Percentiles rank a stretch among this genome's conserved stretches.
Conservation (phyloP, 208 protist genomes). For the Endotrypanum monterogeii region DNA sequence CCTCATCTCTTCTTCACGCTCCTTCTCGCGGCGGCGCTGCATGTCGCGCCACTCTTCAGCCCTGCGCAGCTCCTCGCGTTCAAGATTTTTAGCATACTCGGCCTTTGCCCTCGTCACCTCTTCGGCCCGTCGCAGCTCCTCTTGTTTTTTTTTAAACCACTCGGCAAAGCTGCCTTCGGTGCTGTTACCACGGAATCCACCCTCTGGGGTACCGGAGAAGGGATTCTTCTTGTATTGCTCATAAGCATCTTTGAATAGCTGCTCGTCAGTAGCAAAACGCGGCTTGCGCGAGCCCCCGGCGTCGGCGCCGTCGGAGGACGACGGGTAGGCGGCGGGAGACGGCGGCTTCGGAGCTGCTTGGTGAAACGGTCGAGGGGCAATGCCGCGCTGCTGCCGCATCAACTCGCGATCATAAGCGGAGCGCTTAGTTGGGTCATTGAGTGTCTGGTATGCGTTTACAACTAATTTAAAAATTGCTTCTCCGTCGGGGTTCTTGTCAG, state of each 20-base stretch:
- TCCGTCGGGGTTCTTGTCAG: slow-evolving; percentile 91
- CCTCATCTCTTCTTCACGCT: slow-evolving; percentile 59
- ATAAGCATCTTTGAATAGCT: slow-evolving; percentile 81
- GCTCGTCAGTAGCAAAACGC: slow-evolving; percentile 61
- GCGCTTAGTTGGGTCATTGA: slow-evolving; percentile 69
- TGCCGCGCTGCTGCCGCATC: slow-evolving; percentile 43
- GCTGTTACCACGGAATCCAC: slow-evolving; percentile 44
- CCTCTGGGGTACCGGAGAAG: slow-evolving; percentile 18
- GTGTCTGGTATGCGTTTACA: slow-evolving; percentile 80
- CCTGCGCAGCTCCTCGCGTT: slow-evolving; percentile 68
- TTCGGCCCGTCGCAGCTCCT: slow-evolving; percentile 73
- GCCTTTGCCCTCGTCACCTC: slow-evolving; percentile 71
- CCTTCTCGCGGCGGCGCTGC: slow-evolving; percentile 64
- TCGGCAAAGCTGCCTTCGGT: slow-evolving; percentile 69
- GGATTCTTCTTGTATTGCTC: slow-evolving; percentile 78
- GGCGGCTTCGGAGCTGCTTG: slow-evolving; percentile 10
- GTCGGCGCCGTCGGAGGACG: slow-evolving; percentile 4
- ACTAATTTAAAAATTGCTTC: slow-evolving; percentile 81
- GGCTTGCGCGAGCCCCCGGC: slow-evolving; percentile 31
- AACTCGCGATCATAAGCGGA: slow-evolving; percentile 79
- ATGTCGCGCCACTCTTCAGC: slow-evolving; percentile 77
- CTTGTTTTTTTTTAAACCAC: slow-evolving; percentile 86
- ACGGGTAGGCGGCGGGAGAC: slow-evolving; percentile 2
- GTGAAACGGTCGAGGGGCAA: slow-evolving; percentile 12
- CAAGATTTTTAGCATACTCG: slow-evolving; percentile 72